These are phyloP conservation scores for Astragalus glycyphyllos DNA, from an alignment of 306 rosid species.

Conservation along the genomic window DNA sequence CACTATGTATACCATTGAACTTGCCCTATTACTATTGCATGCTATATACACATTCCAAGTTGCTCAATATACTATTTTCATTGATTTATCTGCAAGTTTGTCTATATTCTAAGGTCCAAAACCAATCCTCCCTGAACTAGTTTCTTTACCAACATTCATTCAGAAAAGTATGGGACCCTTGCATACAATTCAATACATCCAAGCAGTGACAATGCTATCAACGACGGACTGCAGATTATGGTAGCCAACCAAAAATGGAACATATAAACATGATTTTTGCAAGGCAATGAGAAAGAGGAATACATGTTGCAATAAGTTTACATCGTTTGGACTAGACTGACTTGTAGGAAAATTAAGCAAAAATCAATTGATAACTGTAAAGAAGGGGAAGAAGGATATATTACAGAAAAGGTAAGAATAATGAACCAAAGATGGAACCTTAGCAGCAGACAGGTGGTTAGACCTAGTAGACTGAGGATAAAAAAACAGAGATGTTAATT, in stretches of 20 bases:
- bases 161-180: too few species aligned
- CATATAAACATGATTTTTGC: neutral
- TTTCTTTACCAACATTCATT: too few species aligned
- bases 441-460: constrained; percentile 37
- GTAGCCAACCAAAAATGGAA: too few species aligned
- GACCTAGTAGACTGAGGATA: constrained; percentile 38
- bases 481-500: constrained; percentile 27
- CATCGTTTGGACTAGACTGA: constrained; percentile 9
- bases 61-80: too few species aligned
- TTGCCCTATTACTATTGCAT: too few species aligned
- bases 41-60: too few species aligned
- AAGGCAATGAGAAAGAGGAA: constrained; percentile 23
- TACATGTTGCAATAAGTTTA: constrained; percentile 24
- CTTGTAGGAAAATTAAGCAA: constrained; percentile 4
- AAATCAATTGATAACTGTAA: constrained; percentile 40
- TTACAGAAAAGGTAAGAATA: constrained; percentile 2
- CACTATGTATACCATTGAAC: too few species aligned
- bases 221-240: too few species aligned
- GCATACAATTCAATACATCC: too few species aligned
- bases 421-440: constrained; percentile 27
- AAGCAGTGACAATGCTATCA: too few species aligned
- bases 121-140: neutral
- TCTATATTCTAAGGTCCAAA: neutral
- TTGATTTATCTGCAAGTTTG: neutral
- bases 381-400: constrained; percentile 16